These are phyloP conservation scores for Blastomyces percursus DNA, from an alignment of 2,329 filamentous ascomycete genomes.

Conservation along the genomic window DNA sequence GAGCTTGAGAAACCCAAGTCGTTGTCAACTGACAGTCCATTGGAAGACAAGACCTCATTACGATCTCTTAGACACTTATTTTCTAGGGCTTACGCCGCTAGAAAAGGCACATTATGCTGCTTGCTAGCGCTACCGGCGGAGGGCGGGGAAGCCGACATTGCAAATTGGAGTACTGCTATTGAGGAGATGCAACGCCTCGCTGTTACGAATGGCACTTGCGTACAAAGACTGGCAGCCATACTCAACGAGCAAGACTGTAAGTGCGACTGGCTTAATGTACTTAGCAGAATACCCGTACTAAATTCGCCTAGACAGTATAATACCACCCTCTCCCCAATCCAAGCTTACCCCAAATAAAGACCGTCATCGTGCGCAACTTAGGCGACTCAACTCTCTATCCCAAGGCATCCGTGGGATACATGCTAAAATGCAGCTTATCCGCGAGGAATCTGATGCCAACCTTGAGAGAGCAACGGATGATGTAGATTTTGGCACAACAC, in stretches of 20 bases:
- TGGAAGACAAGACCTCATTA: conserved; percentile 66
- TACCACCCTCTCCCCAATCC: conserved; percentile 36
- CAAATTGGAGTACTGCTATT: conserved; percentile 66
- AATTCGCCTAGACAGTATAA: conserved; percentile 28
- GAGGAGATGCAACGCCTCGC: conserved; percentile 62
- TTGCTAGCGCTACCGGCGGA: conserved; percentile 76
- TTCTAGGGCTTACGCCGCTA: conserved; percentile 65
- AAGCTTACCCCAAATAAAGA: conserved; percentile 51
- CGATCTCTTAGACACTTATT: conserved; percentile 72
- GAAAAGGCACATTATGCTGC: conserved; percentile 81
- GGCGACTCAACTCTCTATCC: conserved; percentile 77
- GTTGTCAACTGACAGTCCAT: conserved; percentile 53
- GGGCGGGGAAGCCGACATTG: conserved; percentile 63
- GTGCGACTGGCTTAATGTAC: conserved; percentile 22
- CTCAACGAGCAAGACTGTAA: conserved; percentile 70
- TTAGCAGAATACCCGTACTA: conserved; percentile 14
- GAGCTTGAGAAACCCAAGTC: conserved; percentile 61
- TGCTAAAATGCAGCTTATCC: conserved; percentile 83
- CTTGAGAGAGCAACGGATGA: conserved; percentile 59
- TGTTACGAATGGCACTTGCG: conserved; percentile 49
- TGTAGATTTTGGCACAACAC: conserved; percentile 62
- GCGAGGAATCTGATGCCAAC: conserved; percentile 75
- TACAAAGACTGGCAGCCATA: conserved; percentile 55
- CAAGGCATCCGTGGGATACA: conserved; percentile 85
- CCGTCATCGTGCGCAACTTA: conserved; percentile 72